Base-by-base conservation (phyloP, 2,329 filamentous ascomycete species). In the Talaromyces funiculosus region DNA sequence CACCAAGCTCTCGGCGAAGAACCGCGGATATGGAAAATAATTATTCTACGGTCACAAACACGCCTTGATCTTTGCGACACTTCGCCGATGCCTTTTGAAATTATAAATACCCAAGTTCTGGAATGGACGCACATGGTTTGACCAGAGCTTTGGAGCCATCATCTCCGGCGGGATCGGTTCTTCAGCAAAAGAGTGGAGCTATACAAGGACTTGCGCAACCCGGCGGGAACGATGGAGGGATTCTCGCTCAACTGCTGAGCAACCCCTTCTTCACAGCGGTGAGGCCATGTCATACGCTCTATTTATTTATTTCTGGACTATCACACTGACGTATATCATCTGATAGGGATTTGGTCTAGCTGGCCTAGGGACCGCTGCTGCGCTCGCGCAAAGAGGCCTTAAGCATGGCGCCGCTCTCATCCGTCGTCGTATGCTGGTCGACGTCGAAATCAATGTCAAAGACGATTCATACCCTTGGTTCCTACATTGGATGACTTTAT, bases 391-490 rank as follows among this genome's bases (percentile, higher is more conserved):
- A 64, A 88, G 88, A 70, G 90, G 90, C 35, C 74, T 89, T 62
- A 84, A 92, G 62, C 81, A 86, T 68, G 86, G 86, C 59, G 86
- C 88, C n/a, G 83, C 84, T 45, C 81, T 95, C 60, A 78, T 96
- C 61, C 89, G 90, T 54, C 87, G 89, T 57, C 90, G 93, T 53
- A 86, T 99, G 77, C 86, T 99, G 31, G 90, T 97, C 68, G 92
- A 97, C 69, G 86, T 99, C 69, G 94, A 99, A 76, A 96, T 99
- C 75, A 93, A 90, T 74, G 90, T 91, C 71, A 90, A 93, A 69
- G 94, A 99, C 76, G 86, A 91, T 47, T 92, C 93, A 1, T 99
- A 97, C 73, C 87, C 87, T 42, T 97, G 92, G 93, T 86, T 99
- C 43, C 82, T 99, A 9, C 88, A 92, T 65, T 99, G 94, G 92